Percentiles rank a stretch among this genome's conserved stretches.
phyloP scores from a whole-genome alignment of 2,329 filamentous ascomycete species.

The Penicillium sp. region DNA sequence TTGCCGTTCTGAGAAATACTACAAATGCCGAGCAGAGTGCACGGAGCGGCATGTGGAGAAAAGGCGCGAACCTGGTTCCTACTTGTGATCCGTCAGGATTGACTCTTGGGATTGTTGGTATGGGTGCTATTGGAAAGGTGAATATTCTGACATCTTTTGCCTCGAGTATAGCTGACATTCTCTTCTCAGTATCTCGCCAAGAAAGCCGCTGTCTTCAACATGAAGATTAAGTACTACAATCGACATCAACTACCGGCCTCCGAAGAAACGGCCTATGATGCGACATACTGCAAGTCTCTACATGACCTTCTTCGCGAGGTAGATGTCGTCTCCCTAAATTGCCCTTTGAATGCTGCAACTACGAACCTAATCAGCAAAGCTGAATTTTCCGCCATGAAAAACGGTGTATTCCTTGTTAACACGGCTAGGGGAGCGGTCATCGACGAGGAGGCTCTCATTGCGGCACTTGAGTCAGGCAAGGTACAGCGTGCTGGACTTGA shows the following conservation, averaged over 20 bases:
- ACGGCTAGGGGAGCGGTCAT: constrained; percentile 48
- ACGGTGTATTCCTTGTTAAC: constrained; percentile 48
- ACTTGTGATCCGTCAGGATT: constrained; percentile 45
- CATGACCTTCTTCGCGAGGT: constrained; percentile 41
- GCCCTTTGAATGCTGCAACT: constrained; percentile 46
- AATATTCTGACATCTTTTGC: not conserved
- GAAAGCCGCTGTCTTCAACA: constrained; percentile 44
- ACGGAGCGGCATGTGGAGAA: constrained; percentile 41
- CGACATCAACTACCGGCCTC: constrained; percentile 35
- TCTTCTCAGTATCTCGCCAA: constrained; percentile 35
- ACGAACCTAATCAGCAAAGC: constrained; percentile 39
- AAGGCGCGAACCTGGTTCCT: constrained; percentile 28
- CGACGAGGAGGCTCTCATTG: constrained; percentile 45
- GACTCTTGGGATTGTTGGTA: constrained; percentile 50
- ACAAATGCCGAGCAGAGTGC: constrained; percentile 39
- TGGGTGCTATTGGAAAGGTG: constrained; percentile 50
- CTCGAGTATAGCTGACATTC: not conserved
- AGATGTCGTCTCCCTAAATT: constrained; percentile 50
- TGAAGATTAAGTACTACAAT: constrained; percentile 48
- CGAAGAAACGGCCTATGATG: constrained; percentile 36
- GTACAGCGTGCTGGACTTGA: constrained; percentile 49
- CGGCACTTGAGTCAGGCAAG: constrained; percentile 46
- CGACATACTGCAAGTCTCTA: constrained; percentile 39
- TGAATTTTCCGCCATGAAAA: constrained; percentile 48
- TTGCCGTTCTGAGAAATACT: constrained; percentile 50